Percentiles rank a stretch among this genome's conserved stretches.
Conservation (phyloP, 2,329 filamentous ascomycete genomes). For the Xylaria sp. region DNA sequence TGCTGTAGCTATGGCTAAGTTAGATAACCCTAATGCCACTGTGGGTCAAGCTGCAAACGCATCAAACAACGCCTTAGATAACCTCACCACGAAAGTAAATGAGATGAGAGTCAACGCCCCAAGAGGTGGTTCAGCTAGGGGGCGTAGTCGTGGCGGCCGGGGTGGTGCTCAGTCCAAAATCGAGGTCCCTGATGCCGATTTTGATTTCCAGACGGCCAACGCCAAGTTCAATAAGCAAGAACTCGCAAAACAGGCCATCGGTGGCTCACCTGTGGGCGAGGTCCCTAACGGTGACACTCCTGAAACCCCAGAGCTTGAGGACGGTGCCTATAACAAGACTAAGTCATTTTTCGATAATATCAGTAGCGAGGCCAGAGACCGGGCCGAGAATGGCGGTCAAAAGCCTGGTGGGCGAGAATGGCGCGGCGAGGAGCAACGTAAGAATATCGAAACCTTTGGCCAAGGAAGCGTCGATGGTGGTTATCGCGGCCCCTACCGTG, state of each 20-base stretch:
- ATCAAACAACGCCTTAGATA: conserved; percentile 69
- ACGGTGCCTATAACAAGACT: conserved; percentile 82
- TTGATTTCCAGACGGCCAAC: conserved; percentile 88
- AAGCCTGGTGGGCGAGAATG: conserved; percentile 85
- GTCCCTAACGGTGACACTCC: conserved; percentile 55
- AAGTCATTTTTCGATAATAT: conserved; percentile 98
- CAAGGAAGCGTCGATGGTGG: conserved; percentile 92
- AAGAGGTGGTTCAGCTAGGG: conserved; percentile 60
- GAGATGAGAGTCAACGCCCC: conserved; percentile 77
- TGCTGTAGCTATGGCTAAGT: conserved; percentile 82
- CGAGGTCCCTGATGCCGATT: conserved; percentile 90
- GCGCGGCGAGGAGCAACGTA: conserved; percentile 90
- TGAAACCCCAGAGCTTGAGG: conserved; percentile 51
- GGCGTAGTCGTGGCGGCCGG: conserved; percentile 60
- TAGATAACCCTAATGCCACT: conserved; percentile 56
- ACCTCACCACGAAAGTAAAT: conserved; percentile 78
- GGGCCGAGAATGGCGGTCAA: conserved; percentile 76
- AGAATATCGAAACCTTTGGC: conserved; percentile 97
- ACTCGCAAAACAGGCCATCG: conserved; percentile 87
- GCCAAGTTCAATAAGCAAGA: conserved; percentile 91
- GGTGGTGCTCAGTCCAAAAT: conserved; percentile 69
- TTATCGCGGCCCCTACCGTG: conserved; percentile 80
- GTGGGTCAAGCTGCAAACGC: conserved; percentile 44
- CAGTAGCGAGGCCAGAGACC: conserved; percentile 90
- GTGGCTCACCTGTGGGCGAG: conserved; percentile 74